Conservation (phyloP, 345 rosid species). For the Euphorbia lathyris region DNA sequence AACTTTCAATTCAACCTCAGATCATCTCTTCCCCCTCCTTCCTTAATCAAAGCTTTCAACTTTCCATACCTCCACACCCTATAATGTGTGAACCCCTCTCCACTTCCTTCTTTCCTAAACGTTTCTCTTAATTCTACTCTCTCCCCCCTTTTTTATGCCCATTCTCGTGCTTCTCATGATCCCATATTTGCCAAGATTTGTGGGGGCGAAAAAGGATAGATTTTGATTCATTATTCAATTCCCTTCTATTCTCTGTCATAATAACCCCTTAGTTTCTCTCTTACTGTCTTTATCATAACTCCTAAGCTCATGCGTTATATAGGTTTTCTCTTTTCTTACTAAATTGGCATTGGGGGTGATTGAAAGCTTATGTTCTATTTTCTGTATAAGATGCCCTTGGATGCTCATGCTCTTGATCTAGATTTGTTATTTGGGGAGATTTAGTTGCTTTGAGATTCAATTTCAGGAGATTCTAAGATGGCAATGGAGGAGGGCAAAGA, state of each 20-base stretch:
- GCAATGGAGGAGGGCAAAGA: constrained; percentile 21
- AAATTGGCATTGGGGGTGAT: not conserved
- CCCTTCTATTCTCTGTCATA: not conserved
- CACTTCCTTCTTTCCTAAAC: constrained; percentile 7
- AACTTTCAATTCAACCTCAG: not conserved
- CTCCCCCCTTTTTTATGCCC: not conserved
- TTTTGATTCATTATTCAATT: not conserved
- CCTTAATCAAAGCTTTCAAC: not conserved
- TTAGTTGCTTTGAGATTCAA: constrained; percentile 1
- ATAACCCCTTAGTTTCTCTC: not conserved
- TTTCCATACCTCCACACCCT: not conserved
- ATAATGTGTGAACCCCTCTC: too few species aligned
- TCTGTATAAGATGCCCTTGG: not conserved
- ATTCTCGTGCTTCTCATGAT: not conserved
- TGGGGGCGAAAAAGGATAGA: not conserved
- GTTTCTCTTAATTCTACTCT: not conserved
- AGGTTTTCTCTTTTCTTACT: not conserved
- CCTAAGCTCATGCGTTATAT: not conserved
- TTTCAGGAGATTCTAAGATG: constrained; percentile 3
- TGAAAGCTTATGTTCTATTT: not conserved
- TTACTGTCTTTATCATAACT: not conserved
- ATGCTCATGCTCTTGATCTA: too few species aligned
- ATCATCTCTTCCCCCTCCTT: not conserved
- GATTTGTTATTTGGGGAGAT: not conserved
- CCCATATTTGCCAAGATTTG: not conserved